Evolutionary conservation across 257 asterid species (phyloP), one percentile per base, ranked within the genome.

Genomic region (Gentiana macrophylla): DNA sequence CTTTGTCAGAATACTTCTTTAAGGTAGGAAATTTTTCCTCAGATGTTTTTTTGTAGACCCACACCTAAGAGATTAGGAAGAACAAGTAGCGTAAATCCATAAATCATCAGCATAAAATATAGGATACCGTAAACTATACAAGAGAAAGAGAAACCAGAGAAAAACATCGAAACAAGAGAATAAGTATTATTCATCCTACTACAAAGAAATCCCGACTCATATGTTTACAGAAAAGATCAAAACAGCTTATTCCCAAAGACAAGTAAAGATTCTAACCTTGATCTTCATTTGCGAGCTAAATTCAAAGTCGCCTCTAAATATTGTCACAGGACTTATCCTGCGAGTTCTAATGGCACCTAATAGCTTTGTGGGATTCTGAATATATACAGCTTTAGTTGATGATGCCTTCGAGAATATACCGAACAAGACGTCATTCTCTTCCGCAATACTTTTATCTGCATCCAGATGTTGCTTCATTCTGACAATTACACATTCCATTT

Each of bases 21-120:
- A 87, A 73, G 55, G 90, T 81, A 69, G 98, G 98, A 58, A 91
- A 81, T 65, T 67, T 91, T 81, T 91, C 98, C 74, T 91, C 93
- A 37, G 78, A 76, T 47, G 95, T 81, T 77, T 91, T 91, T 84
- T 91, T 91, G 82, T 91, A 91, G 62, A 87, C 94, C 98, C 96
- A 87, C 43, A 91, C 95, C 98, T 90, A 66, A 45, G 59, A 57
- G 49, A 15, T 15, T 15, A 38, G 49, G 54, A 62, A 61, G 49
- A 37, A 38, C 44, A 38, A 38, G 7, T 38, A 38, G 6, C 44
- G 7, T 38, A 38, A 38, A 7, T 38, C 44, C 4, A 3, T 38
- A 3, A 7, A 38, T 3, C 44, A 3, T 38, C 44, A 38, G 1
- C 7, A 38, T 38, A 7, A 38, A 38, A 38, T 4, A 38, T 38